Percentiles rank a stretch among this genome's conserved stretches.
Evolutionary conservation across 495 filamentous ascomycete genomes (phyloP).

Genomic region (Astrothelium subdiscretum): DNA sequence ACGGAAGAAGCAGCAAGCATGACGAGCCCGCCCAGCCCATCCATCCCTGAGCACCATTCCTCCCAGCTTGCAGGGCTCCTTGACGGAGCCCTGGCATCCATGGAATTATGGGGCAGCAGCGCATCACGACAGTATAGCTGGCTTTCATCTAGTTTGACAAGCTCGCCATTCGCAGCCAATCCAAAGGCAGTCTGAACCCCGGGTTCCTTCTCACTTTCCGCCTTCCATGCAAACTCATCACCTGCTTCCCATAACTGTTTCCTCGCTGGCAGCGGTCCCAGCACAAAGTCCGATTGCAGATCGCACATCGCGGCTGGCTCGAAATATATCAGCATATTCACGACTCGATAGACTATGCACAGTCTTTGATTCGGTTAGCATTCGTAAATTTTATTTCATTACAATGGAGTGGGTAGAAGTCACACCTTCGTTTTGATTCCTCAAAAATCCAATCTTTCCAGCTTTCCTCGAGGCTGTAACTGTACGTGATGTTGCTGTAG

Average conservation of each 20-base stretch:
- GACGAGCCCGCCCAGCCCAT: slow-evolving; percentile 31
- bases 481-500: slow-evolving; percentile 2
- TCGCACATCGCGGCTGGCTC: slow-evolving; percentile 34
- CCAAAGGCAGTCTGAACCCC: slow-evolving; percentile 23
- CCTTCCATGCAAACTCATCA: slow-evolving; percentile 28
- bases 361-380: slow-evolving; percentile 26
- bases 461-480: slow-evolving; percentile 8
- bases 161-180: slow-evolving; percentile 27
- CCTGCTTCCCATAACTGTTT: slow-evolving; percentile 39
- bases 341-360: slow-evolving; percentile 30
- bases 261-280: slow-evolving; percentile 36
- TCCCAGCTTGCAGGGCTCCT: slow-evolving; percentile 26
- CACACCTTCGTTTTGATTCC: slow-evolving; percentile 31
- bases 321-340: slow-evolving; percentile 37
- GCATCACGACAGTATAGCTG: slow-evolving; percentile 17
- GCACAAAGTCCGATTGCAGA: slow-evolving; percentile 26
- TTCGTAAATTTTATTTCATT: neutral
- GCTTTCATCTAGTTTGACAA: slow-evolving; percentile 23
- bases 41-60: slow-evolving; percentile 38
- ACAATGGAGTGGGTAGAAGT: neutral
- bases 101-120: slow-evolving; percentile 12
- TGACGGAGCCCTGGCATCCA: slow-evolving; percentile 4
- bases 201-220: slow-evolving; percentile 20
- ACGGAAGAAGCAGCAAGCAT: slow-evolving; percentile 36
- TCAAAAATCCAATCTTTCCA: slow-evolving; percentile 39